Base-by-base conservation (phyloP, 1,139 yeast species). In the Pichiaceae sp. region DNA sequence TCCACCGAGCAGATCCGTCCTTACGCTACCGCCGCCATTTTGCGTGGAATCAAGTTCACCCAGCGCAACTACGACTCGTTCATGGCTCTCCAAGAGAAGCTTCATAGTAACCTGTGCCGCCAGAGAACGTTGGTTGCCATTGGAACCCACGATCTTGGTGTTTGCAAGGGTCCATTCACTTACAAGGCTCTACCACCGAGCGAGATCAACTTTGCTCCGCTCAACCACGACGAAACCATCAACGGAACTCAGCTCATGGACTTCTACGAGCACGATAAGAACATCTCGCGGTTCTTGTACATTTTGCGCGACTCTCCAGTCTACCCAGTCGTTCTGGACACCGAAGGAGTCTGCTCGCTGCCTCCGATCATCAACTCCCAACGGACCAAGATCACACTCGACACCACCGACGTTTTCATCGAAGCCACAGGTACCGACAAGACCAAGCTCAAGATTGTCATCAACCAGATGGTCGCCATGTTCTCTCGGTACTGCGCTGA, bases 321-420 rank as follows among this genome's bases (percentile, higher is more conserved):
- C 37, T 86, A 75, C 62, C 99, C 98, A 21, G 87, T 87, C 32
- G 84, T 91, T 54, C 72, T 79, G 50, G 98, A 91, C 62, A 64
- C 81, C 38, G 70, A 78, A 35, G 73, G 82, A 55, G 95, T 93
- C 39, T 80, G 94, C 52, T 89, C 97, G 11, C 63, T 93, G 66
- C 99, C 99, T 35, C 99, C 99, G 46, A 83, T 93, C 57, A 93
- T 93, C 67, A 93, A 93, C 67, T 82, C 95, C 28, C 81, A 93
- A 55, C 85, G 72, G 56, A 82, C 96, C 39, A 93, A 93, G 65
- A 86, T 93, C 52, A 70, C 93, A 24, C 63, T 87, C 47, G 71
- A 85, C 44, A 89, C 98, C 43, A 78, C 68, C 52, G 87, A 93
- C 53, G 84, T 93, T 43, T 86, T 91, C 63, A 78, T 93, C 52